These are phyloP conservation scores for Globisporangium mamillatum DNA, from an alignment of 352 stramenopile genomes.

Conservation along the genomic window DNA sequence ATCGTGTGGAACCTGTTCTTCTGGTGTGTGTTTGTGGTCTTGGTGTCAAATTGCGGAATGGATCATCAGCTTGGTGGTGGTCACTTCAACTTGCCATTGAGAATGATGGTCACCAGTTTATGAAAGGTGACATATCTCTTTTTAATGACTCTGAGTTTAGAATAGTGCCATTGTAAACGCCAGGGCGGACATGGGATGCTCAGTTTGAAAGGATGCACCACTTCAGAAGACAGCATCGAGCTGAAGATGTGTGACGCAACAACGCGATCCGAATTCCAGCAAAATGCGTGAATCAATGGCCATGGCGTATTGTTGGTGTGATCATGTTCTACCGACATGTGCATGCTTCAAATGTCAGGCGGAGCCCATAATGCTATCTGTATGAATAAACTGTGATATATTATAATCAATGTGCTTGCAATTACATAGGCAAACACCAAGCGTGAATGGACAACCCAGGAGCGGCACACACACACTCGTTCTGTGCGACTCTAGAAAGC, in stretches of 20 bases:
- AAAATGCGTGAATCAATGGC: not conserved
- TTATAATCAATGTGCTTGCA: not conserved
- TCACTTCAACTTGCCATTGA: not conserved
- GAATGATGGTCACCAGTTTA: not conserved
- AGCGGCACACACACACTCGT: not conserved
- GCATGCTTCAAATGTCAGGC: not conserved
- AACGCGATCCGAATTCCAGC: not conserved
- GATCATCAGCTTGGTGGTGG: not conserved
- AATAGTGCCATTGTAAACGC: not conserved
- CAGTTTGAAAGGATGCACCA: not conserved
- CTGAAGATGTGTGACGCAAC: not conserved
- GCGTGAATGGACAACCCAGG: not conserved
- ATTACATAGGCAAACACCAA: no score
- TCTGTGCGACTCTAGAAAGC: not conserved
- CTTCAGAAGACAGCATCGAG: not conserved
- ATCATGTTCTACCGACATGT: no score
- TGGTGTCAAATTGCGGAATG: not conserved
- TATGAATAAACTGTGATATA: not conserved
- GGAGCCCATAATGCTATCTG: not conserved
- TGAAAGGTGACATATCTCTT: not conserved
- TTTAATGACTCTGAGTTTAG: not conserved
- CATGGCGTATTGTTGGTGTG: not conserved
- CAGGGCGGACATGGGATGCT: not conserved
- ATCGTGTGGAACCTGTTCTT: conserved; percentile 18
- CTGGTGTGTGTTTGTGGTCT: not conserved